Evolutionary conservation across 179 eudicot species (phyloP), one percentile per base, ranked within the genome.

Genomic region (Silene noctiflora): DNA sequence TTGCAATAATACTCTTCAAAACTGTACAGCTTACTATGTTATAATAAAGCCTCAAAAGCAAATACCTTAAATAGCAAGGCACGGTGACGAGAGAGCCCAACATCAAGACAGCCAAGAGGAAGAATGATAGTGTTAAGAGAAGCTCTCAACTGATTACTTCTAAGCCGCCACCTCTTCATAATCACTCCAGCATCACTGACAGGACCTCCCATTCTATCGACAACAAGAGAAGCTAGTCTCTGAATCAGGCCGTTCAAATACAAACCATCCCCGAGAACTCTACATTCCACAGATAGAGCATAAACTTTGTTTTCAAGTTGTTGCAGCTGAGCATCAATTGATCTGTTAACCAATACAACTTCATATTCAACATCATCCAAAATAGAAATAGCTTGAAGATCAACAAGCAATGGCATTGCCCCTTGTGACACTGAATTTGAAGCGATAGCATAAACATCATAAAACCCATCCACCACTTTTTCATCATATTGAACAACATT

Each of bases 81-180:
- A 70, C 98, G 88, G 79, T 94, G 97, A 58, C 97, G 96, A 11
- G 99, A 95, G 79, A 91, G 93, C 81, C 99, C 99, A 83, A 89
- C 84, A 88, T 92, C 92, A 78, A 95, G 92, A 82, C 84, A 85
- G 59, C 99, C 97, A 76, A 95, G 91, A 75, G 99, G 97, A 82
- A 95, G 88, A 77, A 92, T 84, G 71, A 88, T 83, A 65, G 92
- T 78, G 73, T 87, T 87, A 74, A 88, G 77, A 70, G 89, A 85
- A 69, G 72, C 84, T 79, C 84, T 85, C 85, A 92, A 67, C 79
- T 89, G 89, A 82, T 79, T 71, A 78, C 89, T 87, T 87, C 91
- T 85, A 22, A 74, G 44, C 60, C 85, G 88, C 96, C 99, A 95
- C 76, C 83, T 93, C 79, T 83, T 86, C 69, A 85, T 67, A 81